A percentile compares a stretch with the other conserved stretches of the same genome.
Evolutionary conservation across 495 filamentous ascomycete genomes (phyloP).

Genomic region (Echria macrotheca): DNA sequence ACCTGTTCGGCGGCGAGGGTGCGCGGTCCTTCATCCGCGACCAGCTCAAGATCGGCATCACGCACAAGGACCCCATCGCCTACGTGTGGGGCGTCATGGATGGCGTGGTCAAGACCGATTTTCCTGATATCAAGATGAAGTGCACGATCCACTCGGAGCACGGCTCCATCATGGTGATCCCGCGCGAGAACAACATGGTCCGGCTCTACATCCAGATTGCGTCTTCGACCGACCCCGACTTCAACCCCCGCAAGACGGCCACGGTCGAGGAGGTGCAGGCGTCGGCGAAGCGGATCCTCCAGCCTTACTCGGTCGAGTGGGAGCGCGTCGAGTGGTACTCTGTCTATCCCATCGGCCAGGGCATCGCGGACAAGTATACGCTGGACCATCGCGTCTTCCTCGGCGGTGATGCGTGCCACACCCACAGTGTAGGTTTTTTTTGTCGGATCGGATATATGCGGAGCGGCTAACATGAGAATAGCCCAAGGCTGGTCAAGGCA

Average conservation of each 20-base stretch:
- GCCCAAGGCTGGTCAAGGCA: slow-evolving; percentile 79
- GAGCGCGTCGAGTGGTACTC: slow-evolving; percentile 64
- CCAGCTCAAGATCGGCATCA: slow-evolving; percentile 57
- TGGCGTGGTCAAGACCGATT: slow-evolving; percentile 68
- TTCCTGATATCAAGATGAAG: slow-evolving; percentile 85
- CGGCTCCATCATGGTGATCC: slow-evolving; percentile 73
- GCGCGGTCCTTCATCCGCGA: slow-evolving; percentile 55
- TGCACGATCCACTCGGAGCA: slow-evolving; percentile 69
- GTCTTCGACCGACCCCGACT: slow-evolving; percentile 57
- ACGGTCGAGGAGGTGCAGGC: slow-evolving; percentile 63
- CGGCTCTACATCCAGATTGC: slow-evolving; percentile 73
- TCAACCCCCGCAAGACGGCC: slow-evolving; percentile 55
- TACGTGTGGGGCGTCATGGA: slow-evolving; percentile 75
- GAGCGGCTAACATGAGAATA: slow-evolving; percentile 13
- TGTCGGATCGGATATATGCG: neutral
- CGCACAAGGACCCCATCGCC: slow-evolving; percentile 57
- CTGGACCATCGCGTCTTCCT: slow-evolving; percentile 68
- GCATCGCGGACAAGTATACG: slow-evolving; percentile 62
- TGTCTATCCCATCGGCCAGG: slow-evolving; percentile 68
- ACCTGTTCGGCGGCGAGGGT: slow-evolving; percentile 57
- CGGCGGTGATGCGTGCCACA: slow-evolving; percentile 77
- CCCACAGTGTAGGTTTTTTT: slow-evolving; percentile 55
- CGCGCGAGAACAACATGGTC: slow-evolving; percentile 68
- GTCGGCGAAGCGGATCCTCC: slow-evolving; percentile 59
- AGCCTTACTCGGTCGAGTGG: slow-evolving; percentile 66